A percentile compares a stretch with the other conserved stretches of the same genome.
Evolutionary conservation across 768 basidiomycete genomes (phyloP).

Genomic region (Rubroboletus pulcherrimus): DNA sequence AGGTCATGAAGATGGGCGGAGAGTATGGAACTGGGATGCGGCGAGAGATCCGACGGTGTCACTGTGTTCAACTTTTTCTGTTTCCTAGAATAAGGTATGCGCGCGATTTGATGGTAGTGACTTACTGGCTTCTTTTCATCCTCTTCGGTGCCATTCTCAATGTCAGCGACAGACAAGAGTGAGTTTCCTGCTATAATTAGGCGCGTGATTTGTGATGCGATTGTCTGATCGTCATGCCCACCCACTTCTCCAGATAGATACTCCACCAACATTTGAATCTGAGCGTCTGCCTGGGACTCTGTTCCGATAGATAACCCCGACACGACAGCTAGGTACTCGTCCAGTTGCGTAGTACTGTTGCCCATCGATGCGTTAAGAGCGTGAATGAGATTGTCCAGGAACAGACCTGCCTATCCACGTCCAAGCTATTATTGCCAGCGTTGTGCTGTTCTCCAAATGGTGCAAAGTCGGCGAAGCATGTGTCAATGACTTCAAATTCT

Average conservation of each 20-base stretch:
- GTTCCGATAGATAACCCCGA: constrained; percentile 84
- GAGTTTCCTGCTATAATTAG: constrained; percentile 92
- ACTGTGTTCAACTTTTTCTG: constrained; percentile 68
- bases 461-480: constrained; percentile 82
- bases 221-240: constrained; percentile 57
- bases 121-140: constrained; percentile 59
- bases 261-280: constrained; percentile 84
- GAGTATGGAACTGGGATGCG: constrained; percentile 70
- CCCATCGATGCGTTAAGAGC: constrained; percentile 7
- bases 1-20: constrained; percentile 73
- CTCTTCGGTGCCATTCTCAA: constrained; percentile 33
- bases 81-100: constrained; percentile 9
- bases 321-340: constrained; percentile 80
- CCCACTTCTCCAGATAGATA: constrained; percentile 84
- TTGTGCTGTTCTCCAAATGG: constrained; percentile 36
- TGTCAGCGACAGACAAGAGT: constrained; percentile 47
- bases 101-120: constrained; percentile 4
- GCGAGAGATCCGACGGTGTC: constrained; percentile 52
- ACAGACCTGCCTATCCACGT: constrained; percentile 56
- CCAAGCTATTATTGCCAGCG: constrained; percentile 45
- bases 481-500: constrained; percentile 91
- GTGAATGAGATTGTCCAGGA: not conserved
- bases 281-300: constrained; percentile 57
- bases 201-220: constrained; percentile 72
- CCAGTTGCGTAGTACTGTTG: constrained; percentile 29